Base-by-base conservation (phyloP, 305 asterid genomes). In the Euphrasia arctica region DNA sequence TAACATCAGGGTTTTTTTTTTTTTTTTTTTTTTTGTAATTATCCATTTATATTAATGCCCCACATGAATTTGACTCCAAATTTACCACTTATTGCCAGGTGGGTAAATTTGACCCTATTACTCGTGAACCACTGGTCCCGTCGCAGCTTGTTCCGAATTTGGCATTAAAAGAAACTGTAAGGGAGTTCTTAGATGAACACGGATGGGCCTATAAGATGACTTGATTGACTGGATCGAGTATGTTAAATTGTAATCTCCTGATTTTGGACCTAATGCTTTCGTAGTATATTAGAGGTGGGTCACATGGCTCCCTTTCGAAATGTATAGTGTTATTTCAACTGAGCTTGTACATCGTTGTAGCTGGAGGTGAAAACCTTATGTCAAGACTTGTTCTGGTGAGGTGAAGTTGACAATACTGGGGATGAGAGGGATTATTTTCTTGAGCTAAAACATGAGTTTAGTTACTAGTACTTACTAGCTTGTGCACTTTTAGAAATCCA, bases 101-200 rank as follows among this genome's bases (percentile, higher is more conserved):
- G 68, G 98, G 98, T 41, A 74, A 79, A 1, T 89, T 92, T 42
- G 97, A 89, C 47, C 98, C 97, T 3, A 63, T 87, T 22, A 92
- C 94, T 7, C 97, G 94, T 4, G 90, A 82, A 55, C 64, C 86
- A 5, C 88, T 90, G 9, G 29, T 57, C 64, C 50, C 78, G 48
- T 80, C 83, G 54, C 97, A 85, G 76, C 69, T 92, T 76, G 83
- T 85, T 32, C 77, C 98, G 9, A 92, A 92, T 79, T 72, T 89
- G 78, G 95, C 94, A 58, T 79, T 92, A 36, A 90, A 87, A 78
- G 97, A 81, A 77, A 95, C 97, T 12, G 96, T 90, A 47, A 84
- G 77, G 66, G 81, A 87, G 29, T 89, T 71, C 63, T 76, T 92
- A 66, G 94, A 77, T 27, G 57, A 66, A 64, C 91, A 85, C 58